Evolutionary conservation across 768 basidiomycete genomes (phyloP).

Genomic region (Gymnopilus junonius): DNA sequence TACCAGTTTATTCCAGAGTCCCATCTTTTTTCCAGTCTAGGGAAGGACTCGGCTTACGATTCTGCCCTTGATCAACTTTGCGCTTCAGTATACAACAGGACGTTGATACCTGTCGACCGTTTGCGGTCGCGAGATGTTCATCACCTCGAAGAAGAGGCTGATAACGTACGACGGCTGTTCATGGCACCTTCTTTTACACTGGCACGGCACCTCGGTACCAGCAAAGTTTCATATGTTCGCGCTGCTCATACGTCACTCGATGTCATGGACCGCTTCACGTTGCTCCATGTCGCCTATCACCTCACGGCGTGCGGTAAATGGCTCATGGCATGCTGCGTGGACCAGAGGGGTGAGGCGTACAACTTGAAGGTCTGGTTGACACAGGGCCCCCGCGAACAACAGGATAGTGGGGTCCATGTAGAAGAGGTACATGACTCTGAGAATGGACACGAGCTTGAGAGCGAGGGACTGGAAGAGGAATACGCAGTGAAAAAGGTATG

Average conservation of each 20-base stretch:
- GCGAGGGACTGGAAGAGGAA: constrained; percentile 35
- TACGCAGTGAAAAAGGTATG: constrained; percentile 67
- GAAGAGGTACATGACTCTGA: constrained; percentile 15
- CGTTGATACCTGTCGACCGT: constrained; percentile 63
- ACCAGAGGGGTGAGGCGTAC: constrained; percentile 79
- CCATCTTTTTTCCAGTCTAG: constrained; percentile 51
- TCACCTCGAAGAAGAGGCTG: constrained; percentile 14
- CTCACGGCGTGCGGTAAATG: constrained; percentile 72
- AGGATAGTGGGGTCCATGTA: constrained; percentile 16
- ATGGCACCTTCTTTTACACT: constrained; percentile 70
- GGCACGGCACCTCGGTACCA: constrained; percentile 47
- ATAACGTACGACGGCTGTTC: constrained; percentile 52
- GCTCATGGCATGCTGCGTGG: constrained; percentile 75
- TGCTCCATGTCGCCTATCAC: constrained; percentile 80
- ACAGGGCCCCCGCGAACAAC: constrained; percentile 27
- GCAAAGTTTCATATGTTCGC: constrained; percentile 43
- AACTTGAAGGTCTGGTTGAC: constrained; percentile 70
- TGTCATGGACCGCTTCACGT: constrained; percentile 49
- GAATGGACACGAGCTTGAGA: background rate
- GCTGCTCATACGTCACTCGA: constrained; percentile 42
- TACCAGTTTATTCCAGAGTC: constrained; percentile 80
- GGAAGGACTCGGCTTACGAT: constrained; percentile 44
- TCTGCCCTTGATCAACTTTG: constrained; percentile 56
- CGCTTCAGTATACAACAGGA: constrained; percentile 72
- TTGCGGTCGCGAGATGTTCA: constrained; percentile 56